Evolutionary conservation across 148 eudicot species (phyloP), one percentile per base, ranked within the genome.

Genomic region (Chenopodium formosanum): DNA sequence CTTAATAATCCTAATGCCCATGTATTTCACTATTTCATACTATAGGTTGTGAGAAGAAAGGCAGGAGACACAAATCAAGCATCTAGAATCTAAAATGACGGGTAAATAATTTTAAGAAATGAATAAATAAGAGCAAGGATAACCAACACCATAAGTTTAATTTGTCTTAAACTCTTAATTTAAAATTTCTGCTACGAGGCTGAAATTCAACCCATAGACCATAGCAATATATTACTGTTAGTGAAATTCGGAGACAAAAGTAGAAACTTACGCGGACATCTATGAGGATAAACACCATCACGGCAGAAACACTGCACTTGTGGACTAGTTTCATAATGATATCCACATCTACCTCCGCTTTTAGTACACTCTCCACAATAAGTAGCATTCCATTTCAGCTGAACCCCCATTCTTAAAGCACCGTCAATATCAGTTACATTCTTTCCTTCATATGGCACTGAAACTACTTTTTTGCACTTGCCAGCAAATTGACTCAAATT

Each of bases 321-420:
- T 25, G 64, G 80, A 79, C 56, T 71, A 64, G 14, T 53, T 20
- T 23, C n/a, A 73, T 85, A 70, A 44, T 29, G 29, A 67, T 73
- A 47, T 17, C 73, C 84, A 69, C 85, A 82, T 70, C 73, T 17
- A 29, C 87, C 87, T 29, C 85, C 82, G 75, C 80, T 82, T 19
- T n/a, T 9, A 23, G 27, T 46, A 40, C 88, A 79, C 10, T 74
- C 83, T 50, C 37, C 70, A 78, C 87, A 85, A 58, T 27, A 71
- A 64, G 53, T 22, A 1, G 73, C 74, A 1, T 4, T 75, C 85
- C 85, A 85, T 23, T 52, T 22, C 58, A 85, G 25, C 32, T 31
- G 8, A 70, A 82, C 11, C 4, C 85, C 88, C 7, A 37, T 75
- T 48, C 76, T 76, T 40, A 85, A 7, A 32, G 75, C 69, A 4